A percentile compares a stretch with the other conserved stretches of the same genome.
Evolutionary conservation across 108 stramenopile species (phyloP).

Genomic region (Epithemia pelagica): DNA sequence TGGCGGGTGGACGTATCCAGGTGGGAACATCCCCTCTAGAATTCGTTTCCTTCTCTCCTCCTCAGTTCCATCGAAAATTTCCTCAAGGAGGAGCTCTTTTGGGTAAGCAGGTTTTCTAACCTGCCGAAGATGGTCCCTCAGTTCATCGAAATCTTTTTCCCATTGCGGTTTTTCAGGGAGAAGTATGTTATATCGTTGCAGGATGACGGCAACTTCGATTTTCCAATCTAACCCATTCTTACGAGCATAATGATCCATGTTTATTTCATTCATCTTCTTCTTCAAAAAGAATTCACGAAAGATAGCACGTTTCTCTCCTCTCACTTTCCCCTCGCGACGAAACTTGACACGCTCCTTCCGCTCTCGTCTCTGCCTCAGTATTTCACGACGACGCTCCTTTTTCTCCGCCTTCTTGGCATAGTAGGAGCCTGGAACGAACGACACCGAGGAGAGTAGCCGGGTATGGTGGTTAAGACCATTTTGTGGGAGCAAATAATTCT

Average conservation of each 20-base stretch:
- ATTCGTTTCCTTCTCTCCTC: constrained; percentile 7
- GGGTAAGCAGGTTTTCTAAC: constrained; percentile 66
- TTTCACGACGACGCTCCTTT: constrained; percentile 49
- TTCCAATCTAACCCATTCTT: constrained; percentile 67
- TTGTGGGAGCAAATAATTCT: neutral
- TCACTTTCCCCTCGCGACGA: constrained; percentile 43
- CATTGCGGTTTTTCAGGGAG: constrained; percentile 56
- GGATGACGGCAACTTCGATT: constrained; percentile 58
- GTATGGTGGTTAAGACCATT: neutral
- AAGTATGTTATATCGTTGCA: constrained; percentile 68
- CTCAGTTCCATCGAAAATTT: constrained; percentile 11
- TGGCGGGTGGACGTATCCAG: constrained; percentile 22
- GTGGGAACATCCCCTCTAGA: constrained; percentile 52
- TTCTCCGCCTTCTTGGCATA: constrained; percentile 25
- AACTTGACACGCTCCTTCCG: constrained; percentile 35
- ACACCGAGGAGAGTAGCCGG: neutral
- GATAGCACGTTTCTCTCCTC: constrained; percentile 27
- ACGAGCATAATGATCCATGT: constrained; percentile 51
- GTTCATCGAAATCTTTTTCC: constrained; percentile 60
- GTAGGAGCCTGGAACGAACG: neutral
- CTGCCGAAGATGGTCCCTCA: constrained; percentile 43
- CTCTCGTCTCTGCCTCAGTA: constrained; percentile 30
- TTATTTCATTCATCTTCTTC: constrained; percentile 39
- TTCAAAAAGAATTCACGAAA: constrained; percentile 65
- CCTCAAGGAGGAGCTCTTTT: constrained; percentile 43